Base-by-base conservation (phyloP, 73 alveolate species). In the Paramecium bursaria region DNA sequence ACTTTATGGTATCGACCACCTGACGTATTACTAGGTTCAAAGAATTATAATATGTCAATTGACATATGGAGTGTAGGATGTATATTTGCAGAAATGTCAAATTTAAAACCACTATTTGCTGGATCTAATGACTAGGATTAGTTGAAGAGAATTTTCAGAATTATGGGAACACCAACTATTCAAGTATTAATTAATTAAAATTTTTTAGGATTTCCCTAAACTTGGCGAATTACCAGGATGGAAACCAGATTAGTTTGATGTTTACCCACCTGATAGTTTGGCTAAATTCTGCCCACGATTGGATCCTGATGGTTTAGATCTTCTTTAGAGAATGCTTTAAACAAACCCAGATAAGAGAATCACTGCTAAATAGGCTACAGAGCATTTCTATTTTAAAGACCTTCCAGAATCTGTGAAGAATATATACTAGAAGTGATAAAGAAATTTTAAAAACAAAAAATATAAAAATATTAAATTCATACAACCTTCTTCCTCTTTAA, bases 61-160 rank as follows among this genome's bases (percentile, higher is more conserved):
- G 99, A 96, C 95, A 95, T 96, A 19, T 94, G 99, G 98, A 86
- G 96, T 52, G 91, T 95, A 2, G 99, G 99, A 7, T 93, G 96
- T 75, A 96, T 96, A 6, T 94, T 96, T 86, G 96, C 74, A 47
- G 99, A 96, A 87, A 88, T 94, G 94, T 94, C 95, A 4, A 97
- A 93, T 86, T 77, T 91, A 67, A 91, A 87, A 74, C 98, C 98
- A 22, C 92, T 95, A 7, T 95, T 95, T 86, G 92, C 89, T 2
- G 96, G 96, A 3, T 80, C 74, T 33, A 80, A 75, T 0, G 91
- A 91, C 57, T 67, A 77, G 9, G 97, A 94, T 35, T 76, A 92
- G 74, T 49, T 92, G 26, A 90, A 88, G 67, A 85, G 86, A 82
- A 94, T 94, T 19, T 94, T 94, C 76, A 86, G 87, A 79, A 75